Base-by-base conservation (phyloP, 352 stramenopile genomes). In the Phytophthora cryptogea region DNA sequence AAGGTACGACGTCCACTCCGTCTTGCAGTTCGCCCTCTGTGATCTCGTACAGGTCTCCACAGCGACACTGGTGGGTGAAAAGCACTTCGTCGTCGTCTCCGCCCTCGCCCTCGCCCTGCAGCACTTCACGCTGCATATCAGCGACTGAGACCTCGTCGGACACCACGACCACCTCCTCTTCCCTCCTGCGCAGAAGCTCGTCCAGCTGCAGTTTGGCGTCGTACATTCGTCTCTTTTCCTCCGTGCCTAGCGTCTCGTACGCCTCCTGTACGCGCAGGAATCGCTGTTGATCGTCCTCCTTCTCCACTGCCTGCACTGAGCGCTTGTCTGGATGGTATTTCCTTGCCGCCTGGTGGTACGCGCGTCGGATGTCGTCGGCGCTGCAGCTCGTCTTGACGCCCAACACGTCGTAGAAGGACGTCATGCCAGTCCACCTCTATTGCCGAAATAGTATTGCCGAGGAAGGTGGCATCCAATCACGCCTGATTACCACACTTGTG, bases 31-130 rank as follows among this genome's bases (percentile, higher is more conserved):
- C 83, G 2, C 80, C 70, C 17, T 83, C 50, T 0, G 64, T 76
- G 31, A 94, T 70, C 68, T 92, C 79, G 60, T 92, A 94, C 35
- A 63, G 40, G 47, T 92, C 86, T 33, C 86, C 83, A 37, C 86
- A 94, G 53, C 86, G 81, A 26, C 86, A 94, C 35, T 59, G 46
- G 49, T 87, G 71, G 9, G 80, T 75, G 41, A 82, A 88, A 23
- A 88, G 45, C 42, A 88, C 71, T 13, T 86, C 76, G 26, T 74
- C 68, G 6, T 63, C 65, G 4, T 86, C 73, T 17, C 55, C 59
- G 11, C 62, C 54, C 35, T 78, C 59, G 11, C 62, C 54, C 35
- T 78, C 67, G 11, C 57, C 59, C 1, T 32, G 10, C 23, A 86
- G 17, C n/a, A 68, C 32, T 23, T 84, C 63, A 10, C 69, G 68